Percentiles rank a stretch among this genome's conserved stretches.
Evolutionary conservation across 2,329 filamentous ascomycete genomes (phyloP).

Genomic region (Phaeosphaeriaceae sp.): DNA sequence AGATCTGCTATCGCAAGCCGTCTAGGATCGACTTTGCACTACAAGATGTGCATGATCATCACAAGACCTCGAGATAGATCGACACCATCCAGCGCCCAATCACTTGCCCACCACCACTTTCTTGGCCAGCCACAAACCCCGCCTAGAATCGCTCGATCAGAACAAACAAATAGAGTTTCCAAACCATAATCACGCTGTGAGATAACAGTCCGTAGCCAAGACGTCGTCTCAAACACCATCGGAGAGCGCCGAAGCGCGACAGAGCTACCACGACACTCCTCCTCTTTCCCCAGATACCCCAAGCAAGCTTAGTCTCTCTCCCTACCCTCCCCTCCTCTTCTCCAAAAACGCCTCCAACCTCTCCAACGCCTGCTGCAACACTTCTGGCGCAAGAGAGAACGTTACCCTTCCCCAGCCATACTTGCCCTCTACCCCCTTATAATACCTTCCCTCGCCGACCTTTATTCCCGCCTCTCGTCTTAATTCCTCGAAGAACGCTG

Average conservation of each 20-base stretch:
- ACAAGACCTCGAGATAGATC: not conserved
- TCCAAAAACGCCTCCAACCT: slow-evolving; percentile 21
- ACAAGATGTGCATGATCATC: not conserved
- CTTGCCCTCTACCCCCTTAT: slow-evolving; percentile 34
- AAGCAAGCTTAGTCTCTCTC: no score
- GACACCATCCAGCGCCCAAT: not conserved
- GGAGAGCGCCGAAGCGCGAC: slow-evolving; percentile 2
- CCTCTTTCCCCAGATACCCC: not conserved
- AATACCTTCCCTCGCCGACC: slow-evolving; percentile 23
- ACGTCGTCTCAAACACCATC: not conserved
- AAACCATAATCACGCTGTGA: not conserved
- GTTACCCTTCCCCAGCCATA: slow-evolving; percentile 39
- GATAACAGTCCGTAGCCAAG: not conserved
- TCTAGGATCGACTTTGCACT: not conserved
- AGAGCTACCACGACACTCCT: not conserved
- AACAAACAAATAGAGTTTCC: not conserved
- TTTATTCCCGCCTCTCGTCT: slow-evolving; percentile 21
- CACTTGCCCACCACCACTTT: not conserved
- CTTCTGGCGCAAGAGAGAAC: slow-evolving; percentile 23
- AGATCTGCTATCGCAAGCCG: not conserved
- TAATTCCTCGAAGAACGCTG: slow-evolving; percentile 24
- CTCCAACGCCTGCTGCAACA: slow-evolving; percentile 23
- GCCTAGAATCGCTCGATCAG: not conserved
- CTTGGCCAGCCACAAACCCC: not conserved
- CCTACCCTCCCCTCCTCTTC: not conserved